These are phyloP conservation scores for Auricularia heimuer DNA, from an alignment of 768 basidiomycete species.

Conservation along the genomic window DNA sequence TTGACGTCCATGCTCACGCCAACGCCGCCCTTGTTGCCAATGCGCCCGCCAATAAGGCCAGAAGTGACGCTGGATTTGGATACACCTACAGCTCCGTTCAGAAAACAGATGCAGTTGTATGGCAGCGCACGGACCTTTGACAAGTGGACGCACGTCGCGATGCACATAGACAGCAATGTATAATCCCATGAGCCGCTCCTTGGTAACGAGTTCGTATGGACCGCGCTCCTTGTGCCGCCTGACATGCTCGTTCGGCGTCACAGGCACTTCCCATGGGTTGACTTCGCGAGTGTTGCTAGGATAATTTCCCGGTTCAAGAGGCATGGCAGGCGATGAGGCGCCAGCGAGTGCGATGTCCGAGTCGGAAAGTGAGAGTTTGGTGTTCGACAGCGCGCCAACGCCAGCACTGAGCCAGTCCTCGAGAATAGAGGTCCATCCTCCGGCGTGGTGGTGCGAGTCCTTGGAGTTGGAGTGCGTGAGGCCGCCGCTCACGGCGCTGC, in stretches of 20 bases:
- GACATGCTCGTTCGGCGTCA: background rate
- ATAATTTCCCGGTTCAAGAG: background rate
- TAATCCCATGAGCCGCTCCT: slow-evolving; percentile 88
- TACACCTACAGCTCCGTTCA: slow-evolving; percentile 33
- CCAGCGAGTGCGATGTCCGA: background rate
- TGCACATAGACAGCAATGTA: slow-evolving; percentile 71
- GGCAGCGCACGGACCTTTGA: slow-evolving; percentile 37
- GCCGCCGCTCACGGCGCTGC: slow-evolving; percentile 6
- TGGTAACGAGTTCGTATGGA: slow-evolving; percentile 75
- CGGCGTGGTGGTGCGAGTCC: slow-evolving; percentile 12
- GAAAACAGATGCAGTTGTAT: background rate
- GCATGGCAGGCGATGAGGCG: background rate
- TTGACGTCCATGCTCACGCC: slow-evolving; percentile 81
- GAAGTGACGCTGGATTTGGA: slow-evolving; percentile 80
- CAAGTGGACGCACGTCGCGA: slow-evolving; percentile 52
- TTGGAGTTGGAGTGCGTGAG: slow-evolving; percentile 28
- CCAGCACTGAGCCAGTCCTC: slow-evolving; percentile 61
- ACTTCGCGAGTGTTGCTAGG: background rate
- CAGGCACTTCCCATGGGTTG: background rate
- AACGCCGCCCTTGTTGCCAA: slow-evolving; percentile 90
- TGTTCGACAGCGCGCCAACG: slow-evolving; percentile 14
- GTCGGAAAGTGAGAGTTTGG: slow-evolving; percentile 9
- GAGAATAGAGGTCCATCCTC: slow-evolving; percentile 66
- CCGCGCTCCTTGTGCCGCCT: slow-evolving; percentile 33
- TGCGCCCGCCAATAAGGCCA: slow-evolving; percentile 79